Evolutionary conservation across 2,329 filamentous ascomycete genomes (phyloP).

Genomic region (Sporothrix humicola): DNA sequence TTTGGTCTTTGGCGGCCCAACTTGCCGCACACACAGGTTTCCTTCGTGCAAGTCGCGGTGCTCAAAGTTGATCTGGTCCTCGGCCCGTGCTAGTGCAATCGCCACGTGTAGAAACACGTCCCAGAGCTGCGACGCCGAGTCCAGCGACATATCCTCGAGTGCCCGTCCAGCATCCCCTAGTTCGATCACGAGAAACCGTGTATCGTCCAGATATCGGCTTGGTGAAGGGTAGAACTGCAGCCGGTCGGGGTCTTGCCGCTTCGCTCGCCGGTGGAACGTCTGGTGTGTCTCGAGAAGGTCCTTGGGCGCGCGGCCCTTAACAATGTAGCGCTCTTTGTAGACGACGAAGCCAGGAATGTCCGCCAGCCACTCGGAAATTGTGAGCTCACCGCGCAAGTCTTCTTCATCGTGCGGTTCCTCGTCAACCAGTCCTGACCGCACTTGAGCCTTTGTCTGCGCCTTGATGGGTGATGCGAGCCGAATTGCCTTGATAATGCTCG

Average conservation of each 20-base stretch:
- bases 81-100: conserved; percentile 64
- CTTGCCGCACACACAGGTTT: conserved; percentile 48
- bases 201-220: conserved; percentile 62
- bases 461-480: conserved; percentile 64
- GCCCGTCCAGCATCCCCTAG: conserved; percentile 66
- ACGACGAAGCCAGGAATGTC: conserved; percentile 69
- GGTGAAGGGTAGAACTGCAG: conserved; percentile 68
- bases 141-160: conserved; percentile 63
- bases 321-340: conserved; percentile 68
- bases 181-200: conserved; percentile 66
- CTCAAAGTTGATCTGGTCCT: conserved; percentile 65
- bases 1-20: conserved; percentile 44
- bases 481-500: conserved; percentile 70
- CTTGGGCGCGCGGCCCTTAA: conserved; percentile 60
- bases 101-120: conserved; percentile 67
- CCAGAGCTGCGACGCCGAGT: conserved; percentile 60
- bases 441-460: conserved; percentile 62
- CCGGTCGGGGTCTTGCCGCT: conserved; percentile 60
- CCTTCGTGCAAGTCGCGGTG: conserved; percentile 44
- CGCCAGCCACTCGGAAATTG: conserved; percentile 67
- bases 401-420: conserved; percentile 62
- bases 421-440: conserved; percentile 60
- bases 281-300: conserved; percentile 66
- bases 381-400: conserved; percentile 63
- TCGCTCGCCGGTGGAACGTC: conserved; percentile 59